Evolutionary conservation across 345 rosid species (phyloP).

Genomic region (Hibiscus syriacus): DNA sequence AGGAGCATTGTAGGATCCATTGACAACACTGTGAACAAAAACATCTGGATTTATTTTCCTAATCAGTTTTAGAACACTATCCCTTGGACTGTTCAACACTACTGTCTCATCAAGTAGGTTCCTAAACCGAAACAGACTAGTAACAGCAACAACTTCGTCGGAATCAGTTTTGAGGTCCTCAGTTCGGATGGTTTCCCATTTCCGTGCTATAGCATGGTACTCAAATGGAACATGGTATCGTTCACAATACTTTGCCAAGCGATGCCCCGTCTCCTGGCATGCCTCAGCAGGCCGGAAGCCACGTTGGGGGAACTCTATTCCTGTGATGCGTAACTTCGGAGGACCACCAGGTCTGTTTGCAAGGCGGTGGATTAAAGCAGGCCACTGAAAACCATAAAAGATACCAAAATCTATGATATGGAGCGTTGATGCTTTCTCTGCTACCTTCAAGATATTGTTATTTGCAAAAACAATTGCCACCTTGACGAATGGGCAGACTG

Average conservation of each 20-base stretch:
- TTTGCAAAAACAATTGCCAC: slow-evolving; percentile 25
- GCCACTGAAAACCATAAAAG: slow-evolving; percentile 47
- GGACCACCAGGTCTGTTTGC: slow-evolving; percentile 25
- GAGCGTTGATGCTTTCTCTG: slow-evolving; percentile 27
- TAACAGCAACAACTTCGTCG: slow-evolving; percentile 38
- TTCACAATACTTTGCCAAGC: slow-evolving; percentile 39
- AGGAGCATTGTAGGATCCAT: no score
- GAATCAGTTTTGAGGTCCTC: slow-evolving; percentile 27
- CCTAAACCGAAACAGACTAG: slow-evolving; percentile 25
- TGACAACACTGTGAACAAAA: slow-evolving; percentile 21
- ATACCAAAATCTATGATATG: slow-evolving; percentile 53
- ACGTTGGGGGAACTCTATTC: slow-evolving; percentile 40
- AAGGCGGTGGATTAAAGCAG: slow-evolving; percentile 36
- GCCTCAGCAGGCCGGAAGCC: slow-evolving; percentile 39
- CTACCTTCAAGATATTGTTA: slow-evolving; percentile 21
- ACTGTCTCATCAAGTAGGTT: slow-evolving; percentile 42
- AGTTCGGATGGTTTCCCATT: slow-evolving; percentile 36
- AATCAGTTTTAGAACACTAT: slow-evolving; percentile 23
- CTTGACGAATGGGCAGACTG: slow-evolving; percentile 30
- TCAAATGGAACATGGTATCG: slow-evolving; percentile 36
- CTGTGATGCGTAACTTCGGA: slow-evolving; percentile 43
- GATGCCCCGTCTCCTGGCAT: slow-evolving; percentile 33
- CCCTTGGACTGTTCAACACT: slow-evolving; percentile 28
- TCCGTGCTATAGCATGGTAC: slow-evolving; percentile 32
- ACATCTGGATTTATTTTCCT: slow-evolving; percentile 30